phyloP scores from a whole-genome alignment of 352 stramenopile genomes.

The Thraustochytrium sp. region DNA sequence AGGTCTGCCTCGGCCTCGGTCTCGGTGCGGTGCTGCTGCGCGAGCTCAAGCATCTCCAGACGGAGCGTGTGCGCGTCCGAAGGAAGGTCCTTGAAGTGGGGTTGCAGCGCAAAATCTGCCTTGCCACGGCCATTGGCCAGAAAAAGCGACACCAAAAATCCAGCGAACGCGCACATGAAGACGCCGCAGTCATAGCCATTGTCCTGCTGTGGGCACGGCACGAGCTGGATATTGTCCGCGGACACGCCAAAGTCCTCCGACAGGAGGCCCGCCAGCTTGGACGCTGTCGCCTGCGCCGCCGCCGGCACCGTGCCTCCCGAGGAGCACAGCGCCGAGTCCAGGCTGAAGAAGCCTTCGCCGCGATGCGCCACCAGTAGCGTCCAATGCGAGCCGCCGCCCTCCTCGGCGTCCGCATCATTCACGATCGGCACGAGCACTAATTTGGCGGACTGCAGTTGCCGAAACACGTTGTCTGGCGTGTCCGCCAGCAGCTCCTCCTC shows the following conservation, averaged over 20 bases:
- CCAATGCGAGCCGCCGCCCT: slow-evolving; percentile 28
- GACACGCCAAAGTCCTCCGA: background rate
- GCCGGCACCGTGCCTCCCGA: background rate
- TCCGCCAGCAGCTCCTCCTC: slow-evolving; percentile 9
- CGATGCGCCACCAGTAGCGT: slow-evolving; percentile 1
- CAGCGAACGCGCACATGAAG: background rate
- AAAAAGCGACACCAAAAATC: too few species aligned
- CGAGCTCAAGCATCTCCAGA: too few species aligned
- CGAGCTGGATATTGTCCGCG: background rate
- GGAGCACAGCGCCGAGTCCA: slow-evolving; percentile 5
- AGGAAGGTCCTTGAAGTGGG: too few species aligned
- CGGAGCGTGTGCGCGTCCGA: too few species aligned
- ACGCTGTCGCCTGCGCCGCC: background rate
- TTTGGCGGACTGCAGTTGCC: background rate
- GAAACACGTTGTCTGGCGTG: slow-evolving; percentile 33
- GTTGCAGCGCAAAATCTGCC: too few species aligned
- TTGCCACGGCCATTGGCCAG: too few species aligned
- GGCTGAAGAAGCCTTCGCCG: background rate
- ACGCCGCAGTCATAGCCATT: slow-evolving; percentile 32
- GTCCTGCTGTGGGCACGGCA: slow-evolving; percentile 11
- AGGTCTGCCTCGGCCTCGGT: too few species aligned
- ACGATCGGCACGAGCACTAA: slow-evolving; percentile 20
- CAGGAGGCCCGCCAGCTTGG: background rate
- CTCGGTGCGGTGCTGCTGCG: too few species aligned
- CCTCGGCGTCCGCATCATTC: background rate